Conservation (phyloP, 257 asterid genomes). For the Dorcoceras hygrometricum region DNA sequence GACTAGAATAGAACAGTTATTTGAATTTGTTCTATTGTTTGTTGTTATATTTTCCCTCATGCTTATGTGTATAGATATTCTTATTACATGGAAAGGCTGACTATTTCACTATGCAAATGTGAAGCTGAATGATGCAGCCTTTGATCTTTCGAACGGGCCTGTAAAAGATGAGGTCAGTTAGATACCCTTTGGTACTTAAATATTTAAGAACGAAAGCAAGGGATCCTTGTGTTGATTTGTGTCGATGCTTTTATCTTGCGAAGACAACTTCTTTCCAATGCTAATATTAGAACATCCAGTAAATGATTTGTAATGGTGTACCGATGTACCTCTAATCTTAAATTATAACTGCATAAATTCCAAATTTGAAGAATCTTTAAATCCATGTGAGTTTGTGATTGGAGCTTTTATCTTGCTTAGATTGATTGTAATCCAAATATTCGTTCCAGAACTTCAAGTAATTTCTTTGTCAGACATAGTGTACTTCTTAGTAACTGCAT, state of each 20-base stretch:
- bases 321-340: background rate
- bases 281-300: background rate
- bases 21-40: constrained; percentile 5
- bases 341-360: background rate
- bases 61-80: constrained; percentile 1
- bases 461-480: background rate
- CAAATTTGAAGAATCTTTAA: background rate
- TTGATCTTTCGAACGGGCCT: constrained; percentile 90
- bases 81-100: constrained; percentile 16
- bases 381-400: background rate
- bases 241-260: background rate
- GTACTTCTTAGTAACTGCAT: background rate
- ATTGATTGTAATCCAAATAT: background rate
- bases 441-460: background rate
- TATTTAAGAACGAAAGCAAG: background rate
- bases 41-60: constrained; percentile 4
- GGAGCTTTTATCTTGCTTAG: background rate
- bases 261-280: background rate
- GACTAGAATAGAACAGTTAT: background rate
- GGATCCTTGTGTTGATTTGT: background rate
- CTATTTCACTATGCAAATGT: constrained; percentile 22
- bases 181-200: background rate
- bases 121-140: constrained; percentile 97
- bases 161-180: constrained; percentile 76
- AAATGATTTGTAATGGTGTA: background rate